Percentiles rank a stretch among this genome's conserved stretches.
Evolutionary conservation across 768 basidiomycete species (phyloP).

Genomic region (Suillus clintonianus): DNA sequence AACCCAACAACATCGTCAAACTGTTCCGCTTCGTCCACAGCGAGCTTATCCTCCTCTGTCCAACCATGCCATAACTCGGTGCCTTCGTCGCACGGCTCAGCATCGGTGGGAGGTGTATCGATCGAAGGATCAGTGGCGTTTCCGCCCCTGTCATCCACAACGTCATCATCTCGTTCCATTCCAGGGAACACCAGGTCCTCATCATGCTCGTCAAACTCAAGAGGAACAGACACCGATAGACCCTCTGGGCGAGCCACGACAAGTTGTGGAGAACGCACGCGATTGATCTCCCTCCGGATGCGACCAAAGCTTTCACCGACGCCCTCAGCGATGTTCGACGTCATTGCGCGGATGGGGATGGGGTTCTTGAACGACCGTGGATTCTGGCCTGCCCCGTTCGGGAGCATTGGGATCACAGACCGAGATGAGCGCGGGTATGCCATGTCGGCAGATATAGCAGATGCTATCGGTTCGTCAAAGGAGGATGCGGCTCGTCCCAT

Average conservation of each 20-base stretch:
- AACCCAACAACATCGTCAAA: constrained; percentile 36
- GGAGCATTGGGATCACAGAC: constrained; percentile 73
- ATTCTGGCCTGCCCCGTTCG: constrained; percentile 59
- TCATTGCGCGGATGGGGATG: constrained; percentile 59
- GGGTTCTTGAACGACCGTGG: constrained; percentile 43
- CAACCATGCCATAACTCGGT: constrained; percentile 24
- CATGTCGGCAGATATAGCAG: constrained; percentile 67
- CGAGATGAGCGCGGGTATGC: constrained; percentile 43
- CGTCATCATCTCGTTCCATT: constrained; percentile 17
- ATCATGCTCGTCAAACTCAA: constrained; percentile 71
- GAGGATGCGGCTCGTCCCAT: constrained; percentile 44
- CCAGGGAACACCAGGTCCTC: constrained; percentile 51
- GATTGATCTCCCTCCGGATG: constrained; percentile 56
- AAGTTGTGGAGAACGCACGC: constrained; percentile 48
- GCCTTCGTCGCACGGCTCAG: constrained; percentile 6
- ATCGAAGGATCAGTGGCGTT: constrained; percentile 32
- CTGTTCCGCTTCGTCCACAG: constrained; percentile 31
- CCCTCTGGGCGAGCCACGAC: constrained; percentile 23
- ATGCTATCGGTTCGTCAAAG: constrained; percentile 76
- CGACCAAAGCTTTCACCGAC: constrained; percentile 64
- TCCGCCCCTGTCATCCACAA: constrained; percentile 25
- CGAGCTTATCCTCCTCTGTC: constrained; percentile 29
- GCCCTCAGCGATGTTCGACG: constrained; percentile 50
- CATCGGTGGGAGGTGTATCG: constrained; percentile 41
- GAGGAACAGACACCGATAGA: constrained; percentile 32